Base-by-base conservation (phyloP, 441 rosid species). In the Croton laevigatus region DNA sequence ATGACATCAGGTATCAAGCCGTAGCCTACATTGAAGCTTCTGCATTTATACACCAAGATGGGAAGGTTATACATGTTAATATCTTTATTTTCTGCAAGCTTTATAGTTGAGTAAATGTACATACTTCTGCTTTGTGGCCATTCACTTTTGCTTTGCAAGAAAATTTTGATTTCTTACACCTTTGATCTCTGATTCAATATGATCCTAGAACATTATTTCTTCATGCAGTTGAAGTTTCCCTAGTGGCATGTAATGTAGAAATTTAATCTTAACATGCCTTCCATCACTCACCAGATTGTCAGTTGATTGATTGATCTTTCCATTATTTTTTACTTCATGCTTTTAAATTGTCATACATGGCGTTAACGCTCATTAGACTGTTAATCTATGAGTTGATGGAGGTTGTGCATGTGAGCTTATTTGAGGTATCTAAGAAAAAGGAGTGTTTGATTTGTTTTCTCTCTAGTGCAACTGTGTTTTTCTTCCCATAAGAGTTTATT, bases 21-120 rank as follows among this genome's bases (percentile, higher is more conserved):
- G 97, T 90, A 66, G 99, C 98, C 22, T 93, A 87, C 78, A 93
- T 93, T 32, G 99, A 93, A 85, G 99, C 98, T 61, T 87, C 96
- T 36, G 99, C 98, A 73, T 85, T 84, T 71, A 96, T 96, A 51
- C 91, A 96, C 83, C 97, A 91, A 87, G 99, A 96, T 40, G 97
- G 96, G 79, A 91, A 90, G 98, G 99, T 90, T 62, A 69, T 42
- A 40, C 46, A 13, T 20, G 13, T 17, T n/a, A 40, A 46, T 11
- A 1, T 64, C 14, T 69, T 40, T 48, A 23, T 19, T 45, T 59
- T 19, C 2, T 2, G 3, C 23, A 1, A 5, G 0, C 23, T 52
- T 20, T 55, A 6, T 55, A 2, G 5, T 55, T 20, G 34, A 55
- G 11, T 22, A 19, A 14, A 34, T 10, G 23, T 52, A 48, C n/a